Percentiles rank a stretch among this genome's conserved stretches.
These are phyloP conservation scores for Paecilomyces formosus DNA, from an alignment of 2,329 filamentous ascomycete genomes.

Conservation along the genomic window DNA sequence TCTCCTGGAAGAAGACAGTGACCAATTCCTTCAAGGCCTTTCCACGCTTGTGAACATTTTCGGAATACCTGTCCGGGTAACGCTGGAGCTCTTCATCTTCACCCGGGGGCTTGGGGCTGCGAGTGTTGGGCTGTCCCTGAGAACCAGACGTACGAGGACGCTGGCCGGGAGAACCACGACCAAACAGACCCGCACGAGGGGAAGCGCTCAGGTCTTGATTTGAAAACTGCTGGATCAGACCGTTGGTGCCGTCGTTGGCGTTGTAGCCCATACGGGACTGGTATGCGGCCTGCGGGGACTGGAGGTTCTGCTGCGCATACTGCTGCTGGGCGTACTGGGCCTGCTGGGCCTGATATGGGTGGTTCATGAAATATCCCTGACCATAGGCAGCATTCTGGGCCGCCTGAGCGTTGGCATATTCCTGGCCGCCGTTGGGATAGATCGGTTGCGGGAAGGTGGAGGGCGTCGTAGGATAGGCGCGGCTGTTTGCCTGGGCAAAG, in stretches of 20 bases:
- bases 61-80: constrained; percentile 78
- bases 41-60: constrained; percentile 70
- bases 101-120: constrained; percentile 46
- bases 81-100: constrained; percentile 67
- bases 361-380: constrained; percentile 56
- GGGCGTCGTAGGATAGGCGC: constrained; percentile 77
- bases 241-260: constrained; percentile 78
- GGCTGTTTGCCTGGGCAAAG: constrained; percentile 56
- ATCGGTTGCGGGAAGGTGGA: constrained; percentile 95
- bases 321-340: constrained; percentile 43
- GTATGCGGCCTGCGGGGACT: constrained; percentile 50
- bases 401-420: constrained; percentile 47
- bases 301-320: constrained; percentile 47
- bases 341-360: constrained; percentile 50
- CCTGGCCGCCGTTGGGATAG: constrained; percentile 54
- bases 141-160: constrained; percentile 80
- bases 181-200: constrained; percentile 63
- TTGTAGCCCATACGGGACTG: constrained; percentile 43
- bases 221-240: constrained; percentile 90
- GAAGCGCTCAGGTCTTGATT: constrained; percentile 83
- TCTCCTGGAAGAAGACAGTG: constrained; percentile 91
- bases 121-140: constrained; percentile 54
- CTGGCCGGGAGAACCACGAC: constrained; percentile 60
- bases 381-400: constrained; percentile 31
- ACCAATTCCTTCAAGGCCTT: constrained; percentile 60